Base-by-base conservation (phyloP, 768 basidiomycete genomes). In the Suillus plorans region DNA sequence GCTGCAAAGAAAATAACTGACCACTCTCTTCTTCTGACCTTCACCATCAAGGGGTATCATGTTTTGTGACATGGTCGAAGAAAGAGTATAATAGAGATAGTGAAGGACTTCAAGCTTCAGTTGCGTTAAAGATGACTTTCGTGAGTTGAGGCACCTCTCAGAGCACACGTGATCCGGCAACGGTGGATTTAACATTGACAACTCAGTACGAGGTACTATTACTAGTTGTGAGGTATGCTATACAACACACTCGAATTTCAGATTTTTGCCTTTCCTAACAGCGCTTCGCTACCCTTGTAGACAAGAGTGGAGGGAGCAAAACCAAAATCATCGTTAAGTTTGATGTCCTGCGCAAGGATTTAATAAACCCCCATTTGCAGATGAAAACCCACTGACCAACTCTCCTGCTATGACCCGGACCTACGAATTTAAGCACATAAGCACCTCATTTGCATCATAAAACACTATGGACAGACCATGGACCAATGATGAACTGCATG, bases 401-500 rank as follows among this genome's bases (percentile, higher is more conserved):
- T 95, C 92, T 67, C 91, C 91, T 22, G 91, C 89, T 66, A 94
- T 89, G 18, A 93, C 89, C 60, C 93, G 89, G 62, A 95, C 83
- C 91, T 93, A 64, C 64, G 65, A 62, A 60, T 45, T n/a, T 42
- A 52, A 56, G 50, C 61, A 69, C 52, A 47, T 63, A 59, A 45
- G 67, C 37, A 31, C 60, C 61, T n/a, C 12, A 28, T 49, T 16
- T 49, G 47, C 22, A 44, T 36, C 44, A 50, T 45, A n/a, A 65
- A 47, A 63, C 20, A 25, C 16, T 20, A 50, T 34, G 25, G 16
- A 69, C 84, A 68, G 72, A 91, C 91, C 90, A 93, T 93, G 22
- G 91, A 92, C 91, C 91, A 95, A 72, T 95, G 93, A 76, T 95
- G 93, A 31, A 95, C 89, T 50, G 92, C 92, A 71, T 95, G 93